Percentiles rank a stretch among this genome's conserved stretches.
Conservation (phyloP, 352 stramenopile genomes). For the Globisporangium paddicum region DNA sequence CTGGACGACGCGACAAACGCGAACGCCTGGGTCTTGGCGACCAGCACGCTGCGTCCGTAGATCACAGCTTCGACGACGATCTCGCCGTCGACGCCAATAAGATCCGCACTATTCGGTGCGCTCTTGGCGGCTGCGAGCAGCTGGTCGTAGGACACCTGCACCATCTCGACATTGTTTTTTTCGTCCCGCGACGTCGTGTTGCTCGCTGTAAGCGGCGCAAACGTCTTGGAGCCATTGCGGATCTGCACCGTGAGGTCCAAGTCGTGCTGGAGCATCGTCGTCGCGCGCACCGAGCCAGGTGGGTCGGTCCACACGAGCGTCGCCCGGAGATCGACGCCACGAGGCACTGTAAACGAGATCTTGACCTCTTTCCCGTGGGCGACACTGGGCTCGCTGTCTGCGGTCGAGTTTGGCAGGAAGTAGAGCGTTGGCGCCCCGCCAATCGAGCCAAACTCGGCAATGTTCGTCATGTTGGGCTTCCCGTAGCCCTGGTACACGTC, state of each 20-base stretch:
- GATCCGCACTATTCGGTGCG: conserved; percentile 15
- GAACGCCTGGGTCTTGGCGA: conserved; percentile 54
- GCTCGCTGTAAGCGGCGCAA: conserved; percentile 54
- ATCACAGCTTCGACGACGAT: conserved; percentile 73
- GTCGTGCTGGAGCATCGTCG: conserved; percentile 71
- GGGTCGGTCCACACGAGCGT: conserved; percentile 81
- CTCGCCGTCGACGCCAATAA: conserved; percentile 31
- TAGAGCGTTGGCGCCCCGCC: conserved; percentile 38
- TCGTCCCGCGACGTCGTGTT: conserved; percentile 43
- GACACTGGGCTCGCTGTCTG: conserved; percentile 52
- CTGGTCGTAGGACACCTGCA: conserved; percentile 64
- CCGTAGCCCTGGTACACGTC: conserved; percentile 80
- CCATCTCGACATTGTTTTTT: conserved; percentile 86
- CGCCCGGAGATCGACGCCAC: conserved; percentile 56
- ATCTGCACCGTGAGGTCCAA: conserved; percentile 68
- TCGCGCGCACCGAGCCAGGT: conserved; percentile 52
- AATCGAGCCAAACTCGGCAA: conserved; percentile 44
- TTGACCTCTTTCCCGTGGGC: conserved; percentile 48
- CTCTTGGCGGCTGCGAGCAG: conserved; percentile 36
- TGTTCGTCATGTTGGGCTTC: conserved; percentile 77
- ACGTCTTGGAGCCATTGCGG: conserved; percentile 44
- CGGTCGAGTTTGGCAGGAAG: conserved; percentile 72
- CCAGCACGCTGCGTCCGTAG: conserved; percentile 56
- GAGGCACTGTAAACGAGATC: conserved; percentile 68
- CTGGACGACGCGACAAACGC: conserved; percentile 80